Evolutionary conservation across 305 asterid genomes (phyloP), one percentile per base, ranked within the genome.

Genomic region (Rubia tinctorum): DNA sequence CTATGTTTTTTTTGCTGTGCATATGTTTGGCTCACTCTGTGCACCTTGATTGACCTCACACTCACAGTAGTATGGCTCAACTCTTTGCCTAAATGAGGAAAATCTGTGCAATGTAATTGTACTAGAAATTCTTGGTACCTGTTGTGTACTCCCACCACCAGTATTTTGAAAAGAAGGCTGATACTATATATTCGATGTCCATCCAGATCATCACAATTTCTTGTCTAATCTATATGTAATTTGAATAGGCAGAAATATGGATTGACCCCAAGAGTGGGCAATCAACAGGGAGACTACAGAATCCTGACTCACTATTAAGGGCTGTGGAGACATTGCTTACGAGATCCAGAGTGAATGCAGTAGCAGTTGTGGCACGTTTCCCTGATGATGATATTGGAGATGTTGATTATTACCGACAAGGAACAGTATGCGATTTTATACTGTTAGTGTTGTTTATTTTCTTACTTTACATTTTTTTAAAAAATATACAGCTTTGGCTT

Each of bases 291-390:
- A 87, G 92, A 85, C 84, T 93, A 80, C 80, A 73, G 62, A 86
- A 81, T 71, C 95, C 96, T 42, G 97, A 88, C 82, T 93, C 96
- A 45, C 84, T 93, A 20, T 75, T 88, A 76, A 87, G 97, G 82
- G 97, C 97, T 56, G 98, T 88, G 66, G 83, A 77, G 75, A 85
- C 76, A 42, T 72, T 93, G 77, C 59, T 83, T 77, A 82, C 75
- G 69, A 85, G 86, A 68, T 83, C 83, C 70, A 79, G 80, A 30
- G 96, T 89, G 69, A 84, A 86, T 72, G 98, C 97, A n/a, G 47
- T 93, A 72, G 97, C 96, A 51, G 96, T 93, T 63, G 96, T 91
- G 71, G 94, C 96, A 63, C 93, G 98, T 60, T 93, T 93, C 73
- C 98, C 98, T n/a, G 98, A 93, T 76, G 93, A 93, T 77, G 97